Evolutionary conservation across 2,329 filamentous ascomycete genomes (phyloP), one percentile per base, ranked within the genome.

Genomic region (Chrysosphaeria jannelii): DNA sequence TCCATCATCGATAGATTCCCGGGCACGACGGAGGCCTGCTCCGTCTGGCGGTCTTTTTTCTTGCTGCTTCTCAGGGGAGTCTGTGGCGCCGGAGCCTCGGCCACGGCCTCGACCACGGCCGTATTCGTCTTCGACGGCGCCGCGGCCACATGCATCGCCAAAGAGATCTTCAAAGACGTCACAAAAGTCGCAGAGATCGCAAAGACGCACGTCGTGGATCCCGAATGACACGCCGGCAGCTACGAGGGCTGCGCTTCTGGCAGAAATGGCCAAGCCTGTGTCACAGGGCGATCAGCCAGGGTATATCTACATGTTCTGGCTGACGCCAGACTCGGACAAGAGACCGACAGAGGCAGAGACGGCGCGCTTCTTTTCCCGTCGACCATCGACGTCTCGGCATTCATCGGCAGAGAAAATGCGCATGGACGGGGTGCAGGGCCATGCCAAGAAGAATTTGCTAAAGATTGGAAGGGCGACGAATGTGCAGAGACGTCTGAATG

Each of bases 231-330:
- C n/a, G 7, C 16, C 16, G 16, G 7, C 16, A 7, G 16, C 7
- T n/a, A 18, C n/a, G 7, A 7, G 7, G 16, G 7, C 16, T n/a
- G 16, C 53, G 5, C 52, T 93, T 4, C 55, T 81, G 28, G 51
- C 67, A 3, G 79, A 93, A 41, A 53, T 93, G 7, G 60, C 52
- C 44, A 39, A 85, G 57, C 49, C 76, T 1, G 58, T 79, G 21
- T 78, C 75, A 0, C 49, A 60, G 12, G 48, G 55, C 25, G 74
- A 85, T 32, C 74, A 88, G 34, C 51, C 69, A 8, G 85, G 85
- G 18, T 97, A 85, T 46, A 93, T 97, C 33, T 97, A 97, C 53
- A 89, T 97, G 43, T 97, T 93, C 53, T 91, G 81, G 78, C 55
- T 91, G 12, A 91, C 76, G 0, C 65, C 76, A 15, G 51, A 57